Percentiles rank a stretch among this genome's conserved stretches.
Evolutionary conservation across 2,329 filamentous ascomycete genomes (phyloP).

Genomic region (Penicillium sp.): DNA sequence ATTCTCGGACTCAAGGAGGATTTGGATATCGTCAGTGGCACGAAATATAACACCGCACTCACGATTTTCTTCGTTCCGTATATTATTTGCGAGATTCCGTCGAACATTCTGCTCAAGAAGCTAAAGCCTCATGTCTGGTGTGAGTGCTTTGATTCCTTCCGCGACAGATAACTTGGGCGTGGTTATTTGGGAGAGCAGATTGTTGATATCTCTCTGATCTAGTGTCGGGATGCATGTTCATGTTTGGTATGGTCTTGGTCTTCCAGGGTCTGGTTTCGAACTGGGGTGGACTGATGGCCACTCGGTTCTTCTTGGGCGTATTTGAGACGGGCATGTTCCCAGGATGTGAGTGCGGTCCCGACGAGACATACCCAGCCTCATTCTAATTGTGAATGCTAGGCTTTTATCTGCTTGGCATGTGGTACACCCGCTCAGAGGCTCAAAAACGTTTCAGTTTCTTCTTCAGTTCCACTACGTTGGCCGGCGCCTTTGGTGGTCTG

Average conservation of each 20-base stretch:
- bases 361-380: conserved; percentile 1
- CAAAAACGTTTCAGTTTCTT: conserved; percentile 93
- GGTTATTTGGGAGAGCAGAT: neutral
- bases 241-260: conserved; percentile 71
- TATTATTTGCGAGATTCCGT: conserved; percentile 62
- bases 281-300: conserved; percentile 71
- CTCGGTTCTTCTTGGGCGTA: conserved; percentile 80
- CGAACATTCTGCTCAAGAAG: conserved; percentile 67
- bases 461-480: conserved; percentile 67
- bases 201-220: conserved; percentile 1
- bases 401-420: conserved; percentile 69
- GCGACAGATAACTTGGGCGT: neutral
- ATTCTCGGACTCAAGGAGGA: conserved; percentile 64
- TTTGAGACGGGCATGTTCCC: conserved; percentile 70
- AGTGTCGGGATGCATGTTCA: conserved; percentile 76
- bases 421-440: conserved; percentile 80
- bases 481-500: conserved; percentile 61
- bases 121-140: conserved; percentile 65
- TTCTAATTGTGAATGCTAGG: conserved; percentile 21
- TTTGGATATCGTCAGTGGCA: conserved; percentile 52
- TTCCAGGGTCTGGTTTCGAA: conserved; percentile 74
- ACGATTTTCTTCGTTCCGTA: conserved; percentile 83
- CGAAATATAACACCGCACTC: conserved; percentile 69
- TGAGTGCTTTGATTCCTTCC: conserved; percentile 26
- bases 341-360: conserved; percentile 51